Evolutionary conservation across 306 rosid species (phyloP), one percentile per base, ranked within the genome.

Genomic region (Vigna unguiculata): DNA sequence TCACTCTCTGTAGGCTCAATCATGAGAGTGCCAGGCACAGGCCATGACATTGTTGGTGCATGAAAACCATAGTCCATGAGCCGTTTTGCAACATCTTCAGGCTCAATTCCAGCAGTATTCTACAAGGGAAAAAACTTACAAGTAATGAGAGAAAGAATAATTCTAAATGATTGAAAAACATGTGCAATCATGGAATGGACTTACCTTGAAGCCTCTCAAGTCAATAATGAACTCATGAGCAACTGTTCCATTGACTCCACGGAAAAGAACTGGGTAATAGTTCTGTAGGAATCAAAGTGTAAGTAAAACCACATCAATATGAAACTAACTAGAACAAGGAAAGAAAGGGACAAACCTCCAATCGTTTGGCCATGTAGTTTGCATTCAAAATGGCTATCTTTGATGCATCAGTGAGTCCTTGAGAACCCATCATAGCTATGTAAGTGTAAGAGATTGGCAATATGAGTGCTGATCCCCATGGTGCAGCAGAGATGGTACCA

Each of bases 1-100:
- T 96, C 99, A 88, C 99, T 96, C 78, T 96, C 99, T 55, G 98
- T 93, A 57, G 99, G 98, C 83, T 96, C 98, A 70, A 96, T 85
- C 99, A 96, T 96, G 87, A 96, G 98, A 14, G 99, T 96, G 49
- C 99, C 98, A 13, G 98, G 97, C 64, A 96, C 98, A 62, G 98
- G 99, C 99, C 99, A 96, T 65, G 99, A 96, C 99, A 96, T 96
- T 43, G 99, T 96, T 69, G 99, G 99, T 84, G 77, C 99, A 72
- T 96, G 99, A 30, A 96, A 96, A 21, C 98, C 98, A 2, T 96
- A 96, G 90, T 93, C 99, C 87, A 96, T 96, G 46, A 96, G 92
- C 86, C 99, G 98, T 83, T 96, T 96, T 38, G 99, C 99, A 24
- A 96, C 83, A 72, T 96, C 98, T 82, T 96, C 99, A 19, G 98